Evolutionary conservation across 768 basidiomycete species (phyloP).

Genomic region (Rhodotorula babjevae): DNA sequence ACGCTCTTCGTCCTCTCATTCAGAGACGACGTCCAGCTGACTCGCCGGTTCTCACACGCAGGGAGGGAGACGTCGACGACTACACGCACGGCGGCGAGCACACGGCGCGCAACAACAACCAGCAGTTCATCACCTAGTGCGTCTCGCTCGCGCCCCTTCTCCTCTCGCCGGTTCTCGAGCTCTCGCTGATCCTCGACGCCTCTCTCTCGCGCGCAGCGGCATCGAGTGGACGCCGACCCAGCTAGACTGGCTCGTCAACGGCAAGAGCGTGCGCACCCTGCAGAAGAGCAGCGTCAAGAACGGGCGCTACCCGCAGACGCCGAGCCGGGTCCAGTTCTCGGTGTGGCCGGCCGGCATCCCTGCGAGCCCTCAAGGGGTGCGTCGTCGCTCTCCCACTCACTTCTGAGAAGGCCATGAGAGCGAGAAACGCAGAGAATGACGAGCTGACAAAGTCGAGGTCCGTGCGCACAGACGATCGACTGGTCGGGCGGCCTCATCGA

Average conservation of each 20-base stretch:
- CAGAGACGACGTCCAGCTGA: too few relatives aligned
- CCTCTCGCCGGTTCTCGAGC: too few relatives aligned
- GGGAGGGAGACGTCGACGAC: slow-evolving; percentile 16
- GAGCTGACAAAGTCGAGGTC: too few relatives aligned
- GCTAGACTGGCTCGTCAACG: slow-evolving; percentile 37
- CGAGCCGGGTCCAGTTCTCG: slow-evolving; percentile 45
- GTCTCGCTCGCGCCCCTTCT: background rate
- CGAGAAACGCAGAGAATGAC: too few relatives aligned
- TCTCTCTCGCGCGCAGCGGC: background rate
- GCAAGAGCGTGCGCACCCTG: slow-evolving; percentile 42
- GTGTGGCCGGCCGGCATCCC: slow-evolving; percentile 47
- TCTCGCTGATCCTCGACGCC: background rate
- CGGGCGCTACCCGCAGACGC: slow-evolving; percentile 45
- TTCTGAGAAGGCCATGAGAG: too few relatives aligned
- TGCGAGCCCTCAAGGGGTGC: slow-evolving; percentile 36
- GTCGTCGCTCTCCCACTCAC: background rate
- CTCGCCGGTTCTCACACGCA: background rate
- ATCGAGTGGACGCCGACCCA: slow-evolving; percentile 34
- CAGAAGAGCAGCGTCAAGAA: slow-evolving; percentile 41
- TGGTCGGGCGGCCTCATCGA: slow-evolving; percentile 48
- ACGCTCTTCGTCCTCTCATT: background rate
- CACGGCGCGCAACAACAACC: slow-evolving; percentile 19
- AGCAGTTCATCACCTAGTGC: slow-evolving; percentile 20
- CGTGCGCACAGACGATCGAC: slow-evolving; percentile 40
- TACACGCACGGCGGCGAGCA: slow-evolving; percentile 22